Evolutionary conservation across 306 rosid species (phyloP).

Genomic region (Adenanthera pavonina): DNA sequence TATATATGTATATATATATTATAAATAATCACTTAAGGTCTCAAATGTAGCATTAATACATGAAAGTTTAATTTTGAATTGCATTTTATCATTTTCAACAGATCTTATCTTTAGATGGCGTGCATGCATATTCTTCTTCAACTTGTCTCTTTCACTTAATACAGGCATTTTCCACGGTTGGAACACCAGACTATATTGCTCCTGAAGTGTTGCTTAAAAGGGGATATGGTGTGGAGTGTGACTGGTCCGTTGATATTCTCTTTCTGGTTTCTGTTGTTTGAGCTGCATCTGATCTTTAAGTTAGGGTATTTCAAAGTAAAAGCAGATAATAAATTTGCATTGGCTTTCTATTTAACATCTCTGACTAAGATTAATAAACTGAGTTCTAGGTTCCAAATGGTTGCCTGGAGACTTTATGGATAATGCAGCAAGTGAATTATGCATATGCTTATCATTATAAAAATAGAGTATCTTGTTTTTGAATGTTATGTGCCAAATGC

Average conservation of each 20-base stretch:
- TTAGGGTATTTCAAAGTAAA: constrained; percentile 31
- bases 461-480: constrained; percentile 1
- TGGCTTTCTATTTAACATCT: neutral
- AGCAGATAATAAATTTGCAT: constrained; percentile 24
- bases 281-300: constrained; percentile 22
- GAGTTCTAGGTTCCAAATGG: constrained; percentile 21
- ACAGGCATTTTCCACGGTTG: constrained; percentile 93
- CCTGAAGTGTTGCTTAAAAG: constrained; percentile 88
- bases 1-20: neutral
- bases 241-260: constrained; percentile 66
- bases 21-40: constrained; percentile 17
- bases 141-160: constrained; percentile 38
- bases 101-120: constrained; percentile 9
- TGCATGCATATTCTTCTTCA: constrained; percentile 35
- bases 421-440: constrained; percentile 9
- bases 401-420: neutral
- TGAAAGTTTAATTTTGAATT: constrained; percentile 19
- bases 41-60: constrained; percentile 20
- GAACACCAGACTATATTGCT: constrained; percentile 94
- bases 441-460: neutral
- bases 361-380: neutral
- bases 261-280: constrained; percentile 20
- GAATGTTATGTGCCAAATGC: constrained; percentile 1
- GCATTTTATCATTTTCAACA: constrained; percentile 15
- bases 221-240: constrained; percentile 90